A percentile compares a stretch with the other conserved stretches of the same genome.
These are phyloP conservation scores for Allium fistulosum DNA, from an alignment of 106 monocot genomes.

Conservation along the genomic window DNA sequence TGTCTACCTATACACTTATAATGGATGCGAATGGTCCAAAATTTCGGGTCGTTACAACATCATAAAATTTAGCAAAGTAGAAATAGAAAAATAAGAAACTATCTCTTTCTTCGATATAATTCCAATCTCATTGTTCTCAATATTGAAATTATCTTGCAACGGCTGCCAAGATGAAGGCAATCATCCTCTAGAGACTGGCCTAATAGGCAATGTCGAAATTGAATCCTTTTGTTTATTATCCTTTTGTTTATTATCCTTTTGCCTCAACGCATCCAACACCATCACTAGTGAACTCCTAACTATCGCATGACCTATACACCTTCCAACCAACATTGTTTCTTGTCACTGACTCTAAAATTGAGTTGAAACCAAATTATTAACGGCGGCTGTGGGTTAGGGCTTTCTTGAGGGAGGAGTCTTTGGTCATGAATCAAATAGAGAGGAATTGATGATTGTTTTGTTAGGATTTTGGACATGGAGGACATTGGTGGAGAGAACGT, in stretches of 20 bases:
- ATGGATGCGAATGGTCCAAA: too few relatives aligned
- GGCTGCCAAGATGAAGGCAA: constrained; percentile 15
- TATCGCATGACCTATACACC: constrained; percentile 10
- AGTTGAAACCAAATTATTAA: too few relatives aligned
- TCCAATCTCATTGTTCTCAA: not conserved
- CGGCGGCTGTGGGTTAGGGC: too few relatives aligned
- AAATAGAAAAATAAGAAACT: too few relatives aligned
- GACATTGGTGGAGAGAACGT: too few relatives aligned
- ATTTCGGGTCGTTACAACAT: too few relatives aligned
- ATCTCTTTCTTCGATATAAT: constrained; percentile 9
- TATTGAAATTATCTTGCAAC: constrained; percentile 15
- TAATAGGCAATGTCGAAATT: constrained; percentile 47
- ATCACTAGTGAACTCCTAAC: constrained; percentile 49
- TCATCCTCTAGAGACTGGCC: constrained; percentile 48
- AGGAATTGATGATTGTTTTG: too few relatives aligned
- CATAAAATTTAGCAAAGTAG: too few relatives aligned
- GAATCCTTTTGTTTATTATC: constrained; percentile 31
- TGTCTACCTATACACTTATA: too few relatives aligned
- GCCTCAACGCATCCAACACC: constrained; percentile 46
- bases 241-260: constrained; percentile 44
- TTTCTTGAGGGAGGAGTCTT: too few relatives aligned
- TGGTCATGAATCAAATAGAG: too few relatives aligned
- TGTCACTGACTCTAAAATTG: not conserved
- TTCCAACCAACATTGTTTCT: constrained; percentile 15
- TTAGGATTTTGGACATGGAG: too few relatives aligned